Evolutionary conservation across 2,329 filamentous ascomycete genomes (phyloP), one percentile per base, ranked within the genome.

Genomic region (Trichoderma breve): DNA sequence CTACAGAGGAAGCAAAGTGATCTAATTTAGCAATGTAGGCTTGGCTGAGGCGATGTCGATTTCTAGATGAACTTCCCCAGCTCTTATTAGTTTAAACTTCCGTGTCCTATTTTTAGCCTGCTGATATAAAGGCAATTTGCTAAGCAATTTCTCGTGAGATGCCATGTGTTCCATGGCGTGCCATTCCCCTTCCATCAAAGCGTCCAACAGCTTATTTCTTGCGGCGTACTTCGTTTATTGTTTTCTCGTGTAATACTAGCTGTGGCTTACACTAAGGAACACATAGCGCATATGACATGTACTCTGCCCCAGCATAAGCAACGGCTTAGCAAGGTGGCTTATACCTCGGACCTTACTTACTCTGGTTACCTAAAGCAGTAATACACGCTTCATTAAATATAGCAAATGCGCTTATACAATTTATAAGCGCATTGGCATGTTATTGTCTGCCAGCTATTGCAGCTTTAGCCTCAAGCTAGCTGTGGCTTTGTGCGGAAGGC

Each of bases 401-500:
- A 26, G 63, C 43, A 14, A 36, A 30, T 24, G 43, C 12, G 30
- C 9, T 53, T 53, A 53, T 53, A 11, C 9, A 53, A 12, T 53
- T 24, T 24, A 53, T 65, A 26, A 63, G 60, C 60, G 39, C 34
- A 63, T 18, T 43, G 34, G 34, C 60, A 43, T n/a, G 43, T 63
- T 63, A 43, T 63, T 64, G n/a, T 74, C 71, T 7, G 65, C 15
- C 39, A 43, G 7, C 39, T 51, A 2, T 51, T n/a, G 75, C 62
- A 69, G 55, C 34, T 55, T 77, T 30, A 73, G 57, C 43, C 77
- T 78, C 71, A 60, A 39, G 21, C 73, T 78, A 58, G 77, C 78
- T 70, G 73, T 74, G 51, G 66, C 61, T 64, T 64, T 64, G 61
- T 47, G 28, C 61, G 61, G 61, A 63, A 63, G 34, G 28, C 55